A percentile compares a stretch with the other conserved stretches of the same genome.
phyloP scores from a whole-genome alignment of 108 stramenopile genomes.

The Nitzschia sp. region DNA sequence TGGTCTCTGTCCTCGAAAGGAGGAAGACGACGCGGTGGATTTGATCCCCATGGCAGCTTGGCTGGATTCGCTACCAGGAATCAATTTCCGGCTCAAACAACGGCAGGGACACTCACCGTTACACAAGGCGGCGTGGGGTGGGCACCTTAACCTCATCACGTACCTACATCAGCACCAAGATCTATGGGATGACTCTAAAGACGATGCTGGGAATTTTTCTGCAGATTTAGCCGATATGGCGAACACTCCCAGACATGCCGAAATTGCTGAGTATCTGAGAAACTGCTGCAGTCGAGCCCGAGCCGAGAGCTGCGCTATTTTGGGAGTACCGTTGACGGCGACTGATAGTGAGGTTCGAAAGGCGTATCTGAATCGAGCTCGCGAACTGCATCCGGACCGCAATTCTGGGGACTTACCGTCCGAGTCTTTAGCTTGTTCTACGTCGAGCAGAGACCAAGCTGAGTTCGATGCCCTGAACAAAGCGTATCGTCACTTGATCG shows the following conservation, averaged over 20 bases:
- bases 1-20: conserved; percentile 50
- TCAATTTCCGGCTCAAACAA: conserved; percentile 30
- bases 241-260: conserved; percentile 50
- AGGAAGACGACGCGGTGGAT: conserved; percentile 19
- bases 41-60: conserved; percentile 43
- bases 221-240: conserved; percentile 88
- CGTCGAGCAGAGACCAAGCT: conserved; percentile 8
- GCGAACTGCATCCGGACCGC: conserved; percentile 68
- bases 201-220: conserved; percentile 77
- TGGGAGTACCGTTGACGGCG: conserved; percentile 49
- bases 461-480: conserved; percentile 29
- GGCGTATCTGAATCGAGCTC: conserved; percentile 54
- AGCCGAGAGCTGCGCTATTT: conserved; percentile 45
- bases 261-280: conserved; percentile 56
- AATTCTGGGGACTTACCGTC: conserved; percentile 30
- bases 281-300: conserved; percentile 56
- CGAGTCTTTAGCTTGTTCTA: too few species aligned
- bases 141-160: conserved; percentile 57
- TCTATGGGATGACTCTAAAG: conserved; percentile 63
- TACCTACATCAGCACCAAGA: conserved; percentile 65
- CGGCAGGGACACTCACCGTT: conserved; percentile 66
- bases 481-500: conserved; percentile 50
- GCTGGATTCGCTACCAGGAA: conserved; percentile 24
- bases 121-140: conserved; percentile 88
- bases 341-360: conserved; percentile 33